These are phyloP conservation scores for Phytopythium oedochilum DNA, from an alignment of 352 stramenopile species.

Conservation along the genomic window DNA sequence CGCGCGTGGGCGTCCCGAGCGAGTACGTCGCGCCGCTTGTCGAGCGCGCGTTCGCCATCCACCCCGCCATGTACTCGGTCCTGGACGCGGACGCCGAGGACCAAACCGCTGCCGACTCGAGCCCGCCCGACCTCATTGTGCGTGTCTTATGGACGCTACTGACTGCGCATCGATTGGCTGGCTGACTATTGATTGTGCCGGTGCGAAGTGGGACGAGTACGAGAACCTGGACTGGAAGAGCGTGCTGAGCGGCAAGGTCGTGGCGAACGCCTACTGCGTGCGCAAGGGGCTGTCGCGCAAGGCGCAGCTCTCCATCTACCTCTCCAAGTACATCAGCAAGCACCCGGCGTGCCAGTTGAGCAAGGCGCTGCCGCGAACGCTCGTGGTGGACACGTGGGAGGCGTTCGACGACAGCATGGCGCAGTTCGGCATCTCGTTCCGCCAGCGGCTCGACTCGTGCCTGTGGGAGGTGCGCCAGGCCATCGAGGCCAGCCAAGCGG, in stretches of 20 bases:
- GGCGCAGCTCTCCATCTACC: constrained; percentile 63
- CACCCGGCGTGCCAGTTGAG: constrained; percentile 42
- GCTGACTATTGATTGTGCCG: neutral
- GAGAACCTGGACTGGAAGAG: constrained; percentile 64
- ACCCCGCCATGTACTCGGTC: constrained; percentile 40
- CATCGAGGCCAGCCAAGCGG: constrained; percentile 21
- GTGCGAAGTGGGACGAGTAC: constrained; percentile 54
- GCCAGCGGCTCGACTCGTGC: constrained; percentile 50
- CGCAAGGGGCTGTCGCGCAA: constrained; percentile 69
- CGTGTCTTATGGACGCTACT: neutral
- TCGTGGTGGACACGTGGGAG: constrained; percentile 71
- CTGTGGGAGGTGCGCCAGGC: constrained; percentile 46
- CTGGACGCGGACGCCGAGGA: constrained; percentile 12
- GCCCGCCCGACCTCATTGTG: constrained; percentile 33
- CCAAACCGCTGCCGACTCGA: neutral
- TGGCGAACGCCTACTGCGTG: constrained; percentile 66
- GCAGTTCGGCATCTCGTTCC: constrained; percentile 52
- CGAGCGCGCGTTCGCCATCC: constrained; percentile 33
- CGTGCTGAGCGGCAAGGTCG: constrained; percentile 40
- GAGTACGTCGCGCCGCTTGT: constrained; percentile 40
- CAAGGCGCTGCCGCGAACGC: constrained; percentile 39
- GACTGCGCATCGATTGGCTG: neutral
- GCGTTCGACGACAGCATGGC: constrained; percentile 56
- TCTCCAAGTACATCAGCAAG: constrained; percentile 67
- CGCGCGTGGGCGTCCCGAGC: constrained; percentile 30